Conservation (phyloP, 2,329 filamentous ascomycete genomes). For the Fusarium pseudocircinatum region DNA sequence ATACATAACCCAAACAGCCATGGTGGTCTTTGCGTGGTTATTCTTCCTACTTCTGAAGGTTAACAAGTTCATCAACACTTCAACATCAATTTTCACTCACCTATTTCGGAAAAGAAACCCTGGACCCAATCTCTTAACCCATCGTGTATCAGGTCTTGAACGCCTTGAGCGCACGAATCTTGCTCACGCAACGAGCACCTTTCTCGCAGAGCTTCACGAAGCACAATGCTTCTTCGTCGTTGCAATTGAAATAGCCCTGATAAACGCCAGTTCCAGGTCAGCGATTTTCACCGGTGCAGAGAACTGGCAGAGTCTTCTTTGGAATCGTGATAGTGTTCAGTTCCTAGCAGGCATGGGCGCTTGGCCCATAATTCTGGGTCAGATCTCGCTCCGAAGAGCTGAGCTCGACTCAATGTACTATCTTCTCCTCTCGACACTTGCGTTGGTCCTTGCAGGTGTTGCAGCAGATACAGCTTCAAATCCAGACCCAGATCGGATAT, state of each 20-base stretch:
- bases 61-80: not conserved
- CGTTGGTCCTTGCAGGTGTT: not conserved
- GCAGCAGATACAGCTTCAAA: not conserved
- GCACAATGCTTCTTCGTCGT: slow-evolving; percentile 19
- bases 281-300: not conserved
- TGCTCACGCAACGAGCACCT: slow-evolving; percentile 1
- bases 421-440: not conserved
- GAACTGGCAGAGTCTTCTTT: not conserved
- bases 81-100: not conserved
- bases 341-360: slow-evolving; percentile 4
- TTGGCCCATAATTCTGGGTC: slow-evolving; percentile 2
- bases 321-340: not conserved
- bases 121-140: accelerated
- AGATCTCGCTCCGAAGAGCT: not conserved
- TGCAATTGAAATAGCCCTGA: not conserved
- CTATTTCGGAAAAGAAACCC: not conserved
- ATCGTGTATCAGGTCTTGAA: not conserved
- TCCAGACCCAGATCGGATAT: not conserved
- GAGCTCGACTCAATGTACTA: slow-evolving; percentile 6
- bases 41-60: not conserved
- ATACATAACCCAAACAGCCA: slow-evolving; percentile 16
- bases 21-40: slow-evolving; percentile 1
- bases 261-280: not conserved
- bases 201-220: slow-evolving; percentile 27
- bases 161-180: not conserved